Percentiles rank a stretch among this genome's conserved stretches.
phyloP scores from a whole-genome alignment of 208 protist genomes.

The Plasmodiophora brassicae region DNA sequence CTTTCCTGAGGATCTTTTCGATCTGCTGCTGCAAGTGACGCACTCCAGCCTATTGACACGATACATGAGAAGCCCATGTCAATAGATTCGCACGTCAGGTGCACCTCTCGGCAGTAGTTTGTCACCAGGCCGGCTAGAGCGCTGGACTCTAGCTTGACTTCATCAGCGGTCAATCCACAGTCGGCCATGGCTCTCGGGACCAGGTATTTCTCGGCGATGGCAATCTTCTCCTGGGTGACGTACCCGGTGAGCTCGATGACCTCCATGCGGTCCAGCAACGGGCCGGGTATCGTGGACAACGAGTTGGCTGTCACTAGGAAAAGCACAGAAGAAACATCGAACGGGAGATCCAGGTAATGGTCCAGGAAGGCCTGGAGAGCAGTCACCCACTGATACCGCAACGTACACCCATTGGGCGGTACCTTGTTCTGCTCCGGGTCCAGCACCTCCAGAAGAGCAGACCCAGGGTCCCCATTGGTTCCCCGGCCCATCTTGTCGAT shows the following conservation, averaged over 20 bases:
- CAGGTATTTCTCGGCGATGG: conserved; percentile 67
- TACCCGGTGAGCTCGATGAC: conserved; percentile 56
- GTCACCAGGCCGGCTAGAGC: background rate
- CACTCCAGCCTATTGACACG: conserved; percentile 70
- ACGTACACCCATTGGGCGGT: too few relatives aligned
- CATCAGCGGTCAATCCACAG: background rate
- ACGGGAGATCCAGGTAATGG: conserved; percentile 65
- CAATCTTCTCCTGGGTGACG: conserved; percentile 62
- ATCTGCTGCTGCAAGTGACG: conserved; percentile 73
- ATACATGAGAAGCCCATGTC: too few relatives aligned
- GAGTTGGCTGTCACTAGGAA: conserved; percentile 78
- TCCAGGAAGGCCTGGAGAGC: conserved; percentile 76
- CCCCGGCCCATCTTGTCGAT: conserved; percentile 73
- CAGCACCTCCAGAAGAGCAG: conserved; percentile 67
- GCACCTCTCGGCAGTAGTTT: conserved; percentile 6
- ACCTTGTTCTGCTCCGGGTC: too few relatives aligned
- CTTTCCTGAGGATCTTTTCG: conserved; percentile 71
- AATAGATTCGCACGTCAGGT: too few relatives aligned
- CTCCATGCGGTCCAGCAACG: conserved; percentile 78
- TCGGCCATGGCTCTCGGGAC: conserved; percentile 51
- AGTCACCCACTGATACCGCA: conserved; percentile 69
- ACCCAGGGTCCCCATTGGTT: conserved; percentile 66
- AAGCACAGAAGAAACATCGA: conserved; percentile 53
- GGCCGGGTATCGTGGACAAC: conserved; percentile 66
- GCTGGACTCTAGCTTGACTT: background rate